Evolutionary conservation across 805 yeast genomes (phyloP).

Genomic region (Cyberlindnera misumaiensis): DNA sequence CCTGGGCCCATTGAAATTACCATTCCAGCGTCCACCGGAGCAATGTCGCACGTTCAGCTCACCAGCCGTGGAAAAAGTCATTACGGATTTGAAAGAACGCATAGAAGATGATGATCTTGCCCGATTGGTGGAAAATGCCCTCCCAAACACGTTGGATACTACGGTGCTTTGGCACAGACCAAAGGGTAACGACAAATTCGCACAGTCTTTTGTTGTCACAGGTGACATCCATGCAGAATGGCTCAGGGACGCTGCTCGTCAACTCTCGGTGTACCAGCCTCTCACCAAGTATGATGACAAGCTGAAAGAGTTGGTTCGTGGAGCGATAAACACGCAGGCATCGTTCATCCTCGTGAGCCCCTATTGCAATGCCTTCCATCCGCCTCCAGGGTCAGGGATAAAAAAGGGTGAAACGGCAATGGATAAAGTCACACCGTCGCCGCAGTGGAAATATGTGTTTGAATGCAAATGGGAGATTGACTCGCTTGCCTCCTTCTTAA

Average conservation of each 20-base stretch:
- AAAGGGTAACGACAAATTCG: slow-evolving; percentile 17
- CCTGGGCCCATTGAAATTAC: slow-evolving; percentile 46
- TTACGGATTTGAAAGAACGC: slow-evolving; percentile 42
- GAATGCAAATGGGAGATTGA: slow-evolving; percentile 91
- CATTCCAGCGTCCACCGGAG: slow-evolving; percentile 70
- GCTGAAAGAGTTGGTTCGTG: slow-evolving; percentile 50
- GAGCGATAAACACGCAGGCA: slow-evolving; percentile 80
- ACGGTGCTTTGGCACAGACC: slow-evolving; percentile 65
- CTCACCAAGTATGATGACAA: slow-evolving; percentile 44
- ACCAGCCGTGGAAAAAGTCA: slow-evolving; percentile 50
- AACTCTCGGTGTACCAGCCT: slow-evolving; percentile 67
- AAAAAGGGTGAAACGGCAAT: slow-evolving; percentile 42
- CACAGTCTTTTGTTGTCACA: slow-evolving; percentile 75
- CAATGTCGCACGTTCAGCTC: slow-evolving; percentile 71
- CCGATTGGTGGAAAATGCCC: slow-evolving; percentile 69
- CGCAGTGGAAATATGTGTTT: slow-evolving; percentile 66
- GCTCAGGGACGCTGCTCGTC: slow-evolving; percentile 84
- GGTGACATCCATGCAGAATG: slow-evolving; percentile 95
- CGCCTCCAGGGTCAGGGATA: slow-evolving; percentile 48
- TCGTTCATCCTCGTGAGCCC: slow-evolving; percentile 56
- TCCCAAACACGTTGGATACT: slow-evolving; percentile 86
- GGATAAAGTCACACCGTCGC: slow-evolving; percentile 64
- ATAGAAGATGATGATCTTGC: slow-evolving; percentile 61
- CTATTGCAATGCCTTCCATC: slow-evolving; percentile 89
- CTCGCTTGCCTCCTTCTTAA: slow-evolving; percentile 75